These are phyloP conservation scores for Pythium guiyangense DNA, from an alignment of 352 stramenopile genomes.

Conservation along the genomic window DNA sequence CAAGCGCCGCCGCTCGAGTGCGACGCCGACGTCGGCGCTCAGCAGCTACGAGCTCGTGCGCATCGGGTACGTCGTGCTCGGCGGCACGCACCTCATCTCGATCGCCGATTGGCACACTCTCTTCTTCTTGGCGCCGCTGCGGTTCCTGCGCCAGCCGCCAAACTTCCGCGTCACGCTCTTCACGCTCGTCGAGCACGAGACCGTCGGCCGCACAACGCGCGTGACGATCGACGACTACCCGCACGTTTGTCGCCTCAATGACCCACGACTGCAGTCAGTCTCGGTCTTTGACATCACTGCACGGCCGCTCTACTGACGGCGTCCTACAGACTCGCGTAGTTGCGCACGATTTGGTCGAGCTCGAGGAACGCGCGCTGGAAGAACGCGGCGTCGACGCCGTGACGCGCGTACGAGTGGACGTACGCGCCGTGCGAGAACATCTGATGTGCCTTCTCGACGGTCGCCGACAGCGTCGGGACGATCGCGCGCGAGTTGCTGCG, in stretches of 20 bases:
- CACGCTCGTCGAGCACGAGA: constrained; percentile 9
- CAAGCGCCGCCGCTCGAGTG: neutral
- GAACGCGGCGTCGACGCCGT: constrained; percentile 49
- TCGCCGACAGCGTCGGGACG: constrained; percentile 36
- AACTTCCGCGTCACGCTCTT: constrained; percentile 28
- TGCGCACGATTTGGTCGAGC: constrained; percentile 70
- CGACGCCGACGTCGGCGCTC: neutral
- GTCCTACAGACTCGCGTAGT: constrained; percentile 29
- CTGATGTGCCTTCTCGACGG: constrained; percentile 53
- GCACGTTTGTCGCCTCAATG: constrained; percentile 23
- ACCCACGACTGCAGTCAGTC: constrained; percentile 17
- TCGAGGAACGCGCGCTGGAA: constrained; percentile 64
- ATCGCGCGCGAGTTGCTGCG: constrained; percentile 65
- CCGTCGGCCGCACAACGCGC: neutral
- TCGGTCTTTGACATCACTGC: constrained; percentile 17
- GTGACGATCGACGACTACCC: constrained; percentile 15
- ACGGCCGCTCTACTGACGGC: constrained; percentile 7
- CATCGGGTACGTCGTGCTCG: constrained; percentile 15
- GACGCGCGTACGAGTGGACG: constrained; percentile 56
- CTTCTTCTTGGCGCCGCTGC: constrained; percentile 16
- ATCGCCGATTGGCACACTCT: constrained; percentile 20
- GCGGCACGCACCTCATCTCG: constrained; percentile 10
- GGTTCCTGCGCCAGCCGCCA: constrained; percentile 14
- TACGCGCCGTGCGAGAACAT: constrained; percentile 69
- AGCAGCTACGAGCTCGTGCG: constrained; percentile 16